Evolutionary conservation across 176 grass and related monocot species (phyloP).

Genomic region (Oryza coarctata): DNA sequence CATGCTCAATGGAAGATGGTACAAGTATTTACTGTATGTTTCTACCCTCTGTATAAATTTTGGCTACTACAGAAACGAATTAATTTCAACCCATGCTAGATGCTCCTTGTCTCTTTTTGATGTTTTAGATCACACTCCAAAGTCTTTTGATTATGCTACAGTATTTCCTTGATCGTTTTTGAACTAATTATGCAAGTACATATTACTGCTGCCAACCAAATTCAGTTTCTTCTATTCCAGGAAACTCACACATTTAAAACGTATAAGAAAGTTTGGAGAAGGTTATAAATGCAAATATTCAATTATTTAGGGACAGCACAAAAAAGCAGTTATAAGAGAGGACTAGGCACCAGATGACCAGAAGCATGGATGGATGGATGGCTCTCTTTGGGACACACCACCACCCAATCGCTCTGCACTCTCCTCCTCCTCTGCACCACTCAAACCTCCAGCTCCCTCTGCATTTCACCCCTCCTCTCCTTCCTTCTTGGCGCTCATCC

Average conservation of each 20-base stretch:
- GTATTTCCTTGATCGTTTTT: neutral
- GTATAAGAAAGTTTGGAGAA: neutral
- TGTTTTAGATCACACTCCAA: neutral
- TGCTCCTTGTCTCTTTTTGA: neutral
- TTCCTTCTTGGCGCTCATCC: conserved; percentile 20
- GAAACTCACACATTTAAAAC: neutral
- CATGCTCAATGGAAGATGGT: neutral
- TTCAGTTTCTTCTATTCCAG: no score
- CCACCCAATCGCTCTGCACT: conserved; percentile 45
- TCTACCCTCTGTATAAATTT: neutral
- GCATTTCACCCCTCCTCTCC: conserved; percentile 29
- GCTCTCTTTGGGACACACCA: conserved; percentile 50
- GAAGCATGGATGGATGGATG: conserved; percentile 36
- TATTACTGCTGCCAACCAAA: no score
- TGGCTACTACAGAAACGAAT: neutral
- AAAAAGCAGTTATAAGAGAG: neutral
- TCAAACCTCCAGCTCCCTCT: conserved; percentile 25
- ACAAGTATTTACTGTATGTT: neutral
- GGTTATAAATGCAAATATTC: conserved; percentile 28
- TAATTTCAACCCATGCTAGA: neutral
- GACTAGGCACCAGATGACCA: neutral
- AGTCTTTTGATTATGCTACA: neutral
- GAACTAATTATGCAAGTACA: neutral
- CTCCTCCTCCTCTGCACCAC: conserved; percentile 40
- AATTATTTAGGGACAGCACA: neutral